Conservation (phyloP, 164 flowering plant genomes). For the Umbilicus rupestris region DNA sequence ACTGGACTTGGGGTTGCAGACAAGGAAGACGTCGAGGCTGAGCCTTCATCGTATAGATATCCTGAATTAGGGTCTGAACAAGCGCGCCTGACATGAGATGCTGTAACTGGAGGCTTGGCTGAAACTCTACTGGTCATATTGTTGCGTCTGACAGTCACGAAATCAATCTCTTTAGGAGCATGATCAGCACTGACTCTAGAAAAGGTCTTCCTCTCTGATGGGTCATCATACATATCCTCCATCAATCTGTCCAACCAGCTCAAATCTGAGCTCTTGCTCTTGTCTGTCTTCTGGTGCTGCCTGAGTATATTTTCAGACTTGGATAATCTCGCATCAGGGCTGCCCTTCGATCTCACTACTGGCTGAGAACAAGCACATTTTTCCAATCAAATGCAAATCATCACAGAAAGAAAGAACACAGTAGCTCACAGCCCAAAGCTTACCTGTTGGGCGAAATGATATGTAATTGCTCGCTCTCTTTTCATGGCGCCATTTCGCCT, state of each 20-base stretch:
- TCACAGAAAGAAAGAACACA: slow-evolving; percentile 12
- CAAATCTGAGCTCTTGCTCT: slow-evolving; percentile 17
- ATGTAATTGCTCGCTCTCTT: slow-evolving; percentile 81
- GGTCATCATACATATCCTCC: slow-evolving; percentile 21
- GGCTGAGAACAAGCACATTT: not conserved
- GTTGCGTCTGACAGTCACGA: slow-evolving; percentile 26
- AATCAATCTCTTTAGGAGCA: slow-evolving; percentile 10
- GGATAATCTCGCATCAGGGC: slow-evolving; percentile 18
- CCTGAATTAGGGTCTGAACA: slow-evolving; percentile 31
- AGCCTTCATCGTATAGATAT: slow-evolving; percentile 25
- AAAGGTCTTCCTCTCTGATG: slow-evolving; percentile 16
- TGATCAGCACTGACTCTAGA: slow-evolving; percentile 19
- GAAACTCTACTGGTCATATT: slow-evolving; percentile 25
- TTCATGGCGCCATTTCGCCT: slow-evolving; percentile 74
- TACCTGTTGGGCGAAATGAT: slow-evolving; percentile 67
- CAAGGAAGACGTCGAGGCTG: slow-evolving; percentile 32
- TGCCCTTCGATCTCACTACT: slow-evolving; percentile 13
- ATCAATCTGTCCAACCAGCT: slow-evolving; percentile 41
- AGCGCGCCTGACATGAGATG: slow-evolving; percentile 10
- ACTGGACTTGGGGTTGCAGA: slow-evolving; percentile 27
- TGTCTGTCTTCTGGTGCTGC: slow-evolving; percentile 16
- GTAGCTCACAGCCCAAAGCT: not conserved
- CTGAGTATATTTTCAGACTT: slow-evolving; percentile 14
- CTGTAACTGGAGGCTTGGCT: slow-evolving; percentile 14
- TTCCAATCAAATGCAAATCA: slow-evolving; percentile 15